Conservation (phyloP, 345 rosid genomes). For the Eucalyptus melliodora region DNA sequence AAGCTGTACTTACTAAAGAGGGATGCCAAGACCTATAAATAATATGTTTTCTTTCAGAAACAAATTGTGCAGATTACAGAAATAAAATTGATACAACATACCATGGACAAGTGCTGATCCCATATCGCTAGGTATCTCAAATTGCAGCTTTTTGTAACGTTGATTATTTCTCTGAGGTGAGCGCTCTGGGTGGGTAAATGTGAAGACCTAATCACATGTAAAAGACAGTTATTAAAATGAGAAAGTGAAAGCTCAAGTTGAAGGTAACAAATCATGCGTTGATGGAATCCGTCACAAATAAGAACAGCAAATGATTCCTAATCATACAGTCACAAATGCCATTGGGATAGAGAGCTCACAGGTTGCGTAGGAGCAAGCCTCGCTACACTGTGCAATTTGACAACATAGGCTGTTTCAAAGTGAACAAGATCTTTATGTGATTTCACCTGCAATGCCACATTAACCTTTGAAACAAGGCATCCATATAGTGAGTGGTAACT, state of each 20-base stretch:
- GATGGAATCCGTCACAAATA: background rate
- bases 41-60: background rate
- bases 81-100: slow-evolving; percentile 5
- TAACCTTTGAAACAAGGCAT: background rate
- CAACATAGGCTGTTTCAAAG: slow-evolving; percentile 98
- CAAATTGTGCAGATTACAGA: background rate
- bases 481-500: background rate
- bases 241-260: background rate
- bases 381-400: slow-evolving; percentile 80
- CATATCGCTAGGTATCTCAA: slow-evolving; percentile 56
- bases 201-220: slow-evolving; percentile 48
- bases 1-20: background rate
- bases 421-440: slow-evolving; percentile 78
- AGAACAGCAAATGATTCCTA: background rate
- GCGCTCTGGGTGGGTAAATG: slow-evolving; percentile 75
- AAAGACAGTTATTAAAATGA: background rate
- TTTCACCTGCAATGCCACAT: slow-evolving; percentile 50
- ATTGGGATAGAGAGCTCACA: slow-evolving; percentile 25
- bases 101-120: slow-evolving; percentile 94
- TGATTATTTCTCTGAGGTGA: slow-evolving; percentile 54
- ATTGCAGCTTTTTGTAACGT: slow-evolving; percentile 65
- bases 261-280: background rate
- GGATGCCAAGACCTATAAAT: background rate
- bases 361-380: slow-evolving; percentile 75
- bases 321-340: background rate